Base-by-base conservation (phyloP, 164 flowering plant species). In the Umbellularia californica region DNA sequence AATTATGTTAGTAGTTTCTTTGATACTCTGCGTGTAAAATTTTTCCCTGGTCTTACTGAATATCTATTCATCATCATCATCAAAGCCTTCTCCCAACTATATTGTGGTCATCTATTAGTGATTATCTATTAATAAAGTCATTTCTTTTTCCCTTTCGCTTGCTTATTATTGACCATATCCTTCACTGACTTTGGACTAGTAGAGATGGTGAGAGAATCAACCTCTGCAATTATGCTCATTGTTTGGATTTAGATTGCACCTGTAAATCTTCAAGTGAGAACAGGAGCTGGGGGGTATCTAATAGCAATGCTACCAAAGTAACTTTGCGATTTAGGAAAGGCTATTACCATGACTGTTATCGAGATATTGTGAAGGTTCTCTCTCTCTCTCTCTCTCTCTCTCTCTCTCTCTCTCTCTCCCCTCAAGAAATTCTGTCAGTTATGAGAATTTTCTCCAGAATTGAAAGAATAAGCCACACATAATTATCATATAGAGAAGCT, bases 151-250 rank as follows among this genome's bases (percentile, higher is more conserved):
- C 28, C 70, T 50, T 58, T 30, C 52, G 12, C 20, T 77, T 33
- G 27, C 30, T 75, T 24, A 73, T 74, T 55, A 55, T 33, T 62
- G 50, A 27, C 35, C 65, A 52, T 5, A 28, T 71, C 22, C 47
- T 71, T 71, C 62, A 19, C 62, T 69, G 9, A 66, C 60, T 76
- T 72, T 74, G 47, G 68, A 69, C 75, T 65, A 64, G 60, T 62
- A 93, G 97, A 84, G 90, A 92, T 82, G 98, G 93, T 71, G 89
- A 90, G 80, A 81, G 60, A 75, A 83, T 90, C 63, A 72, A 75
- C 24, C 81, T 91, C 50, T 35, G 50, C 70, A 70, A 78, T 50
- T 89, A 83, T 81, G 82, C 87, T 71, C 77, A 68, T 50, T 92
- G 98, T 83, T 52, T 58, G 58, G 89, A 88, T 19, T 63, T 52